These are phyloP conservation scores for Aspergillus flavus DNA, from an alignment of 2,329 filamentous ascomycete species.

Conservation along the genomic window DNA sequence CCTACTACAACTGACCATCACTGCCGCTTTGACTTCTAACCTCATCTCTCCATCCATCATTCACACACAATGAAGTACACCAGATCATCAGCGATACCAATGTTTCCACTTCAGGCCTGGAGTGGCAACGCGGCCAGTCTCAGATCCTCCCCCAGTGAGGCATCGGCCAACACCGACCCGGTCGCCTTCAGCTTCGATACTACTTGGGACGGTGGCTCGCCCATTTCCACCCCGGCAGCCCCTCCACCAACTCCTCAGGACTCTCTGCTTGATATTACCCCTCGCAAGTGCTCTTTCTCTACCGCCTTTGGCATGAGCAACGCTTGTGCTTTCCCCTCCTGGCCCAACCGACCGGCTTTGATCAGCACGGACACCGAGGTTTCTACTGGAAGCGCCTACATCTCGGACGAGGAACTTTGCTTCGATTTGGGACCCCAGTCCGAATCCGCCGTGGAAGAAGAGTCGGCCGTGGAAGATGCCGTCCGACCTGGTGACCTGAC, in stretches of 20 bases:
- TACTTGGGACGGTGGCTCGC: conserved; percentile 25
- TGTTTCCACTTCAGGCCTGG: conserved; percentile 28
- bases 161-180: conserved; percentile 21
- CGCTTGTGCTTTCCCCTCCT: conserved; percentile 48
- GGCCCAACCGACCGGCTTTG: conserved; percentile 46
- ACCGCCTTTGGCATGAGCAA: conserved; percentile 41
- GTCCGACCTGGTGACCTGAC: conserved; percentile 29
- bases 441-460: conserved; percentile 32
- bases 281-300: conserved; percentile 47
- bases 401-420: conserved; percentile 47
- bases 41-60: conserved; percentile 4
- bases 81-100: conserved; percentile 10
- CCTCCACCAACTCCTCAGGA: conserved; percentile 44
- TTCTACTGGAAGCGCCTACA: conserved; percentile 40
- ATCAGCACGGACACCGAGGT: conserved; percentile 34
- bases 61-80: conserved; percentile 11
- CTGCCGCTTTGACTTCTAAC: background rate
- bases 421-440: conserved; percentile 32
- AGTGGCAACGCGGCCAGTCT: conserved; percentile 24
- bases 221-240: conserved; percentile 36
- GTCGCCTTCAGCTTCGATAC: conserved; percentile 30
- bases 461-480: conserved; percentile 27
- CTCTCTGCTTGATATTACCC: conserved; percentile 43
- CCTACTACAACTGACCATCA: background rate
- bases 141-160: conserved; percentile 25